Percentiles rank a stretch among this genome's conserved stretches.
Evolutionary conservation across 371 early-diverging fungal species (phyloP).

Genomic region (Circinella minor): DNA sequence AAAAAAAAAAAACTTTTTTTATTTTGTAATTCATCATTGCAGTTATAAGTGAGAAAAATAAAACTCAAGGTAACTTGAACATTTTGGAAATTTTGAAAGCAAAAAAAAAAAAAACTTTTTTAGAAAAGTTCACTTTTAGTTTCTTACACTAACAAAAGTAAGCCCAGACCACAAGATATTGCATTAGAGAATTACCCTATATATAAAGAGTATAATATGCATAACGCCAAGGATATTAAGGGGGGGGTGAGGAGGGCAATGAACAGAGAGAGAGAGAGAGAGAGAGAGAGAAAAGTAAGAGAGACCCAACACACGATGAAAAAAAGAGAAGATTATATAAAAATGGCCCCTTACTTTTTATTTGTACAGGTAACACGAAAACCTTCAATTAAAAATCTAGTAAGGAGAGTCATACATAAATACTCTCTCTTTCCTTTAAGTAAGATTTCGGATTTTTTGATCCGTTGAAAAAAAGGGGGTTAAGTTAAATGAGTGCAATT

Average conservation of each 20-base stretch:
- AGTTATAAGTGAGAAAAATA: too few species aligned
- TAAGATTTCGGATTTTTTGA: neutral
- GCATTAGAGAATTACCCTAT: neutral
- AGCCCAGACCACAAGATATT: neutral
- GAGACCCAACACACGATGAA: too few species aligned
- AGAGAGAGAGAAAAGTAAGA: too few species aligned
- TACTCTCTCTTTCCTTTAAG: neutral
- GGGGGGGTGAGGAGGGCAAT: neutral
- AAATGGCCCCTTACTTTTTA: too few species aligned
- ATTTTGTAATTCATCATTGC: too few species aligned
- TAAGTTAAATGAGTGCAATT: neutral
- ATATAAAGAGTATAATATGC: neutral
- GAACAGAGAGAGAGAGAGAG: too few species aligned
- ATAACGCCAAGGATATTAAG: slow-evolving; percentile 3
- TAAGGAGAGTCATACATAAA: neutral
- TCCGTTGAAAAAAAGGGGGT: neutral
- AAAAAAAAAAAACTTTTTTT: too few species aligned
- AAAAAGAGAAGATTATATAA: too few species aligned
- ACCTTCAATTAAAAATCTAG: neutral
- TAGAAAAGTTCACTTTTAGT: too few species aligned
- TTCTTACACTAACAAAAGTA: too few species aligned
- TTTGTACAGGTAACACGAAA: neutral
- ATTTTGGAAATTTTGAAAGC: too few species aligned
- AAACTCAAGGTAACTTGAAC: neutral
- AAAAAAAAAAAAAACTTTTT: too few species aligned